Evolutionary conservation across 345 rosid species (phyloP).

Genomic region (Capsella bursapastoris): DNA sequence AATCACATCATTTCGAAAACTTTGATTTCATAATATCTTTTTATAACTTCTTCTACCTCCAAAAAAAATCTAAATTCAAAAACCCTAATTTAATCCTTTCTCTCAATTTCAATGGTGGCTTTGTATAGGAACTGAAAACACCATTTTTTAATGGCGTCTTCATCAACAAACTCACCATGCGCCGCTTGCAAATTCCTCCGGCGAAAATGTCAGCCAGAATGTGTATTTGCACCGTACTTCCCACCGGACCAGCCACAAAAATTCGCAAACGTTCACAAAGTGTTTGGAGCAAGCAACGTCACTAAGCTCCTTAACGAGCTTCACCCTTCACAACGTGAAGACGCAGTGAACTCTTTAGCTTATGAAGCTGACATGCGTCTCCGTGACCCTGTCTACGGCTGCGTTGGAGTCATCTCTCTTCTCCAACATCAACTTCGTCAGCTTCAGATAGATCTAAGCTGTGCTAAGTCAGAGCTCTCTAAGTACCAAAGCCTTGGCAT

Average conservation of each 20-base stretch:
- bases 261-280: slow-evolving; percentile 63
- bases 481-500: slow-evolving; percentile 64
- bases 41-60: slow-evolving; percentile 13
- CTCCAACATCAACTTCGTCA: slow-evolving; percentile 73
- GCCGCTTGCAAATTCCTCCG: slow-evolving; percentile 71
- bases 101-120: slow-evolving; percentile 12
- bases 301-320: slow-evolving; percentile 69
- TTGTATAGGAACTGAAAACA: slow-evolving; percentile 31
- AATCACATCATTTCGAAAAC: slow-evolving; percentile 14
- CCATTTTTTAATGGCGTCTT: slow-evolving; percentile 50
- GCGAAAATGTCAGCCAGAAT: slow-evolving; percentile 69
- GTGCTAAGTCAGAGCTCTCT: slow-evolving; percentile 65
- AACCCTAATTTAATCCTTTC: slow-evolving; percentile 15
- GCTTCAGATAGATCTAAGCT: slow-evolving; percentile 60
- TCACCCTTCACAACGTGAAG: slow-evolving; percentile 59
- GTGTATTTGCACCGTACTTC: slow-evolving; percentile 72
- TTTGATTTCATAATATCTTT: slow-evolving; percentile 20
- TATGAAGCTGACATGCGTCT: slow-evolving; percentile 84
- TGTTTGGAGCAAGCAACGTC: slow-evolving; percentile 72
- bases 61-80: background rate
- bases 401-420: slow-evolving; percentile 77
- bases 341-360: slow-evolving; percentile 72
- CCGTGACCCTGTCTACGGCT: slow-evolving; percentile 89
- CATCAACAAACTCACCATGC: slow-evolving; percentile 60
- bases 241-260: slow-evolving; percentile 73